These are phyloP conservation scores for Porogramme epimiltina DNA, from an alignment of 1,284 basidiomycete genomes.

Conservation along the genomic window DNA sequence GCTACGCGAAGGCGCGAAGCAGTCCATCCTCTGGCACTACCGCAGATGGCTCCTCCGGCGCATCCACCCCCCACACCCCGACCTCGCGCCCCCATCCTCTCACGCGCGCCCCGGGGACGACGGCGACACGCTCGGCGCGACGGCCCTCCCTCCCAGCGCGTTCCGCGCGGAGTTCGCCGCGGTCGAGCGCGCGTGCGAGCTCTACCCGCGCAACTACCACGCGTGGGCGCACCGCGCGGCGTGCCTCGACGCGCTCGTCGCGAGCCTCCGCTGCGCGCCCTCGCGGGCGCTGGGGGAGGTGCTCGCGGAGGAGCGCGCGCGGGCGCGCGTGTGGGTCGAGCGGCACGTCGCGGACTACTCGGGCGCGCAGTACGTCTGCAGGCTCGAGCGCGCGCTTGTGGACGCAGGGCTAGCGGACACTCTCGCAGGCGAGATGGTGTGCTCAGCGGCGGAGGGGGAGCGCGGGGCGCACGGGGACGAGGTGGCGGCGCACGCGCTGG, in stretches of 20 bases:
- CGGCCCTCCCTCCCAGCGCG: slow-evolving; percentile 29
- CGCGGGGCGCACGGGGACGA: background rate
- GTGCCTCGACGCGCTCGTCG: slow-evolving; percentile 36
- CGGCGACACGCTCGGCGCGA: slow-evolving; percentile 13
- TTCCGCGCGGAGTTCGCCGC: slow-evolving; percentile 48
- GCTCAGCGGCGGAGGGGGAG: no score
- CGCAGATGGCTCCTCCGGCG: slow-evolving; percentile 58
- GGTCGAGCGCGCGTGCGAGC: slow-evolving; percentile 49
- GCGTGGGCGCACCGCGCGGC: slow-evolving; percentile 63
- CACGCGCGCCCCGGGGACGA: background rate
- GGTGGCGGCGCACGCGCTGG: slow-evolving; percentile 40
- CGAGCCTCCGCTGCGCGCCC: slow-evolving; percentile 1
- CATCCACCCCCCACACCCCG: slow-evolving; percentile 5
- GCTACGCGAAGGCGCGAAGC: slow-evolving; percentile 57
- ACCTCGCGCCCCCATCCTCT: background rate
- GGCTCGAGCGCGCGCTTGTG: slow-evolving; percentile 6
- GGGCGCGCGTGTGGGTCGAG: slow-evolving; percentile 53
- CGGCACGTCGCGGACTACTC: slow-evolving; percentile 66
- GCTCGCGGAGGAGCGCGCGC: slow-evolving; percentile 39
- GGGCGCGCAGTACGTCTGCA: slow-evolving; percentile 54
- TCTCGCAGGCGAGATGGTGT: no score
- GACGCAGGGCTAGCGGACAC: no score
- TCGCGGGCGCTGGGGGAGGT: slow-evolving; percentile 22
- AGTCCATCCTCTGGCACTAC: slow-evolving; percentile 68
- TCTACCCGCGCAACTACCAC: slow-evolving; percentile 68